These are phyloP conservation scores for Rhizoclosmatium globosum DNA, from an alignment of 192 early-diverging fungal genomes.

Conservation along the genomic window DNA sequence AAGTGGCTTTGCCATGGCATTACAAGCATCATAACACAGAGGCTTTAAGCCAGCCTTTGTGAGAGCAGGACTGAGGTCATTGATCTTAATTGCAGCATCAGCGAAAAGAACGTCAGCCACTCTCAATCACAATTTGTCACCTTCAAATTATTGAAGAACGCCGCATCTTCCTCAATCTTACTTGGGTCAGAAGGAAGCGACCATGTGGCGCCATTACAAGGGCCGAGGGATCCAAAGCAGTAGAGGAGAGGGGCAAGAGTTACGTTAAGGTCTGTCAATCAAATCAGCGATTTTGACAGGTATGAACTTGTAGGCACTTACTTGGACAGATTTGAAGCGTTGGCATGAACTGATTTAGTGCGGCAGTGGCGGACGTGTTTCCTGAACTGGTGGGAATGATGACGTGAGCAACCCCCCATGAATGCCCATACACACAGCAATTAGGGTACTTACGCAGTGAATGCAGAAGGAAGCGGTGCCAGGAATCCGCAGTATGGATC, in stretches of 20 bases:
- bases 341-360: slow-evolving; percentile 29
- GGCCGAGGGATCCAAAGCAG: slow-evolving; percentile 19
- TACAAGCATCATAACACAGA: slow-evolving; percentile 8
- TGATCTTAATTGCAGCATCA: neutral
- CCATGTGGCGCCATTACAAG: slow-evolving; percentile 18
- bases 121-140: too few relatives aligned
- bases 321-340: neutral
- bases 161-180: slow-evolving; percentile 11
- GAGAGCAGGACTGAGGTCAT: slow-evolving; percentile 5
- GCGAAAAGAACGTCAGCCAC: too few relatives aligned
- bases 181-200: slow-evolving; percentile 13
- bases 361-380: neutral
- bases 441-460: neutral
- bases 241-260: slow-evolving; percentile 9
- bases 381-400: neutral
- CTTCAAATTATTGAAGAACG: slow-evolving; percentile 17
- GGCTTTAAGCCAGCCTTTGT: neutral
- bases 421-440: neutral
- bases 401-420: neutral
- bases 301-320: too few relatives aligned
- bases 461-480: slow-evolving; percentile 5
- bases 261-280: neutral
- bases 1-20: neutral
- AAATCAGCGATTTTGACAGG: too few relatives aligned
- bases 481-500: slow-evolving; percentile 34